Evolutionary conservation across 116 monocot species (phyloP), one percentile per base, ranked within the genome.

Genomic region (Cymodocea nodosa): DNA sequence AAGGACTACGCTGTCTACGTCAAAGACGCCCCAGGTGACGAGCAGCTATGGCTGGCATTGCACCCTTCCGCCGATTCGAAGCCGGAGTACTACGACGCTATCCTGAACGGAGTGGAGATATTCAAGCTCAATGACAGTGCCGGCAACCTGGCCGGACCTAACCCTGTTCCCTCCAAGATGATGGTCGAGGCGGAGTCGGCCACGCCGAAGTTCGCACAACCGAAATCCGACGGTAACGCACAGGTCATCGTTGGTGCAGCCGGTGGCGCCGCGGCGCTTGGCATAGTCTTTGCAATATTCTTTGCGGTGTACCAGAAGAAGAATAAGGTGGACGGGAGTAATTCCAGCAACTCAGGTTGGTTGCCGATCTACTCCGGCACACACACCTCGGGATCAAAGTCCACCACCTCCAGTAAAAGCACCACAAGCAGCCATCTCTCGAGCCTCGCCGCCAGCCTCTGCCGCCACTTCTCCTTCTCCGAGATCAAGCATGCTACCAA

Each of bases 41-140:
- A 81, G 17, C 20, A 81, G 49, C 70, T 94, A 15, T 84, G 78
- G 84, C 80, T 94, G 35, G 89, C 76, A 2, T 50, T 94, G 51
- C 86, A 89, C 52, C 94, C 94, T 12, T 56, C 77, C 0, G 34
- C 30, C 0, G 62, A 53, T 4, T 56, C 71, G 23, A 70, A 83
- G 59, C 87, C 94, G 14, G 78, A 84, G 80, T 86, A 60, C 71
- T 82, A 78, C 23, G 89, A 89, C 51, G 62, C 94, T 5, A 78
- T 86, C 11, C 62, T 94, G 18, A 94, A 89, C 44, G 94, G 94
- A 7, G 51, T 94, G 50, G 94, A 94, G 79, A 63, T 89, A 0
- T 89, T 94, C 65, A 89, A 89, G 73, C 23, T 94, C 8, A 80
- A 69, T 22, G 81, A 87, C 64, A 35, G 70, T n/a, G 20, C 40